phyloP scores from a whole-genome alignment of 2,329 filamentous ascomycete species.

The Aspergillus nomiae region DNA sequence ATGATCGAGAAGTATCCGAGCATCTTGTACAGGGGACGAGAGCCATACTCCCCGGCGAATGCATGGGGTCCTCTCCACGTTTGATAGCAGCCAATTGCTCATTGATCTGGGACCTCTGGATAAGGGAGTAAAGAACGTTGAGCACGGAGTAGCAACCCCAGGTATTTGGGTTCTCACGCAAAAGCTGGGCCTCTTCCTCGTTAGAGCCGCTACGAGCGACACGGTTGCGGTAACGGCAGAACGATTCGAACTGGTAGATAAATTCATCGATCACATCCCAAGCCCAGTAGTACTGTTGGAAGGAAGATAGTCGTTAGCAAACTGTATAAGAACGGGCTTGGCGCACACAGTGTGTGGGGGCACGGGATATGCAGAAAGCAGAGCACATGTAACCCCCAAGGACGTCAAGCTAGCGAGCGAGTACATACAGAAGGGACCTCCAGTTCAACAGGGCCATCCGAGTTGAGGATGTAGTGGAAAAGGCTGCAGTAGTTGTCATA shows the following conservation, averaged over 20 bases:
- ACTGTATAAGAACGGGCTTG: slow-evolving; percentile 2
- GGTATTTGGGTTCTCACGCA: slow-evolving; percentile 96
- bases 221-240: slow-evolving; percentile 94
- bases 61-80: slow-evolving; percentile 85
- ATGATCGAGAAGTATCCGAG: slow-evolving; percentile 99
- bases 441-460: slow-evolving; percentile 95
- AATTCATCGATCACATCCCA: slow-evolving; percentile 99
- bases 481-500: slow-evolving; percentile 99
- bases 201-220: slow-evolving; percentile 79
- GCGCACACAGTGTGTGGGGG: slow-evolving; percentile 11
- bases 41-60: slow-evolving; percentile 93
- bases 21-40: slow-evolving; percentile 94
- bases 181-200: slow-evolving; percentile 86
- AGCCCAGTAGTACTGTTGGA: slow-evolving; percentile 88
- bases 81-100: slow-evolving; percentile 96
- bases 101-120: slow-evolving; percentile 96
- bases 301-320: slow-evolving; percentile 11
- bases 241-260: slow-evolving; percentile 99
- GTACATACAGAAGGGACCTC: slow-evolving; percentile 88
- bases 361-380: background rate
- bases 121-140: slow-evolving; percentile 98
- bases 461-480: slow-evolving; percentile 99
- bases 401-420: background rate
- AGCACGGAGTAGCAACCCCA: slow-evolving; percentile 99
- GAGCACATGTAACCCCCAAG: background rate